A percentile compares a stretch with the other conserved stretches of the same genome.
phyloP scores from a whole-genome alignment of 345 rosid genomes.

The Odontarrhena argentea region DNA sequence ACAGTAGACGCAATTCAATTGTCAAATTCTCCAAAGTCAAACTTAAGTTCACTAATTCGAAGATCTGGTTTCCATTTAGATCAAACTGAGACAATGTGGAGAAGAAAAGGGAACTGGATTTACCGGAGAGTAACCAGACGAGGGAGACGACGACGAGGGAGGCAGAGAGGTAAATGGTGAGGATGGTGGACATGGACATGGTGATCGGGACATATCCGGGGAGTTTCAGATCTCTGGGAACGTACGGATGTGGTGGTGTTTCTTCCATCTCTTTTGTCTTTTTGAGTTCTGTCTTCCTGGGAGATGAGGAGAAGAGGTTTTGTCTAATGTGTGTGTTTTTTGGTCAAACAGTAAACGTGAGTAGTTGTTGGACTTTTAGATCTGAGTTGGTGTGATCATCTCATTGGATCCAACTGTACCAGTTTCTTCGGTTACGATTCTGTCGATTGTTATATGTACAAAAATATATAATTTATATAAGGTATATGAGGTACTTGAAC shows the following conservation, averaged over 20 bases:
- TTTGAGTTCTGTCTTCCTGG: background rate
- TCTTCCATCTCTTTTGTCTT: constrained; percentile 27
- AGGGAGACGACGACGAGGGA: constrained; percentile 61
- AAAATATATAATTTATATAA: too few relatives aligned
- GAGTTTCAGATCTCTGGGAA: constrained; percentile 75
- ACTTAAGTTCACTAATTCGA: background rate
- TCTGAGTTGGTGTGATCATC: too few relatives aligned
- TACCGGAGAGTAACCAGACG: constrained; percentile 81
- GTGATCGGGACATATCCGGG: constrained; percentile 60
- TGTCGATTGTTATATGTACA: too few relatives aligned
- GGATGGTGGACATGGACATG: constrained; percentile 64
- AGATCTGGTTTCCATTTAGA: background rate
- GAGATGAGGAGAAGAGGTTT: background rate
- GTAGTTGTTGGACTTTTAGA: too few relatives aligned
- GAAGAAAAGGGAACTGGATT: background rate
- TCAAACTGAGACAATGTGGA: background rate
- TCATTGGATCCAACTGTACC: too few relatives aligned
- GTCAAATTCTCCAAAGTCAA: background rate
- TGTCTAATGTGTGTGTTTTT: too few relatives aligned
- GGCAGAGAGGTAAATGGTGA: constrained; percentile 49
- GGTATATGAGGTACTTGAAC: too few relatives aligned
- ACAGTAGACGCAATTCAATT: background rate
- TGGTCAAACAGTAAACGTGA: too few relatives aligned
- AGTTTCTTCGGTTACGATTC: too few relatives aligned
- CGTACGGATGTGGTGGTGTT: constrained; percentile 61